Evolutionary conservation across 805 yeast species (phyloP).

Genomic region (Lachancea nothofagi): DNA sequence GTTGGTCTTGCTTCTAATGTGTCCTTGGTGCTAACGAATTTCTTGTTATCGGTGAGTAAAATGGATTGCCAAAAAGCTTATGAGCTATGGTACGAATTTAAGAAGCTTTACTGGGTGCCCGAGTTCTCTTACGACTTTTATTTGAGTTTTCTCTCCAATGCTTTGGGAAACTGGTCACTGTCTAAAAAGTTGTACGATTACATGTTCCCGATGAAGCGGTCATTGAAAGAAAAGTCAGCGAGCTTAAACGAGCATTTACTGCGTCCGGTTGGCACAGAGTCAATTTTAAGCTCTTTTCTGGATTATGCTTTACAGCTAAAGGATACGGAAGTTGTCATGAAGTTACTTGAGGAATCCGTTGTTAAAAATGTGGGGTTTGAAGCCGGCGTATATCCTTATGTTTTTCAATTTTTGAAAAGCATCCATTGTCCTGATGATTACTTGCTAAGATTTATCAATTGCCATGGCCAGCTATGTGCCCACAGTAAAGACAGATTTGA

Average conservation of each 20-base stretch:
- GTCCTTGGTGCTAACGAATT: constrained; percentile 40
- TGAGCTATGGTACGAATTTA: constrained; percentile 35
- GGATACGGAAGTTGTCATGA: constrained; percentile 32
- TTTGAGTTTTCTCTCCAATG: constrained; percentile 31
- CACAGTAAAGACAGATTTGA: constrained; percentile 21
- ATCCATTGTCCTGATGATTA: constrained; percentile 31
- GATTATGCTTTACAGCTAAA: constrained; percentile 28
- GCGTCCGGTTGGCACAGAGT: constrained; percentile 23
- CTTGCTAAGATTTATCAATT: constrained; percentile 29
- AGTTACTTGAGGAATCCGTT: constrained; percentile 37
- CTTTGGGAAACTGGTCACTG: constrained; percentile 32
- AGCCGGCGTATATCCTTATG: constrained; percentile 28
- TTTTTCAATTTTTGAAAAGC: constrained; percentile 32
- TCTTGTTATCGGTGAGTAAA: constrained; percentile 37
- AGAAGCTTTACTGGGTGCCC: constrained; percentile 37
- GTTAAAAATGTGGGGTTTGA: constrained; percentile 33
- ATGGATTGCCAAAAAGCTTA: constrained; percentile 32
- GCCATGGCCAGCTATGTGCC: constrained; percentile 31
- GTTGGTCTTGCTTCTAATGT: constrained; percentile 34
- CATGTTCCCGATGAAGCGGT: constrained; percentile 33
- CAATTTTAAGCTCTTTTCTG: constrained; percentile 22
- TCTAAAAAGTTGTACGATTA: constrained; percentile 35
- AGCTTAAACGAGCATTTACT: constrained; percentile 20
- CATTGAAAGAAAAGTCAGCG: constrained; percentile 7
- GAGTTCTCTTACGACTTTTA: constrained; percentile 39